These are phyloP conservation scores for Coemansia sp. DNA, from an alignment of 192 early-diverging fungal species.

Conservation along the genomic window DNA sequence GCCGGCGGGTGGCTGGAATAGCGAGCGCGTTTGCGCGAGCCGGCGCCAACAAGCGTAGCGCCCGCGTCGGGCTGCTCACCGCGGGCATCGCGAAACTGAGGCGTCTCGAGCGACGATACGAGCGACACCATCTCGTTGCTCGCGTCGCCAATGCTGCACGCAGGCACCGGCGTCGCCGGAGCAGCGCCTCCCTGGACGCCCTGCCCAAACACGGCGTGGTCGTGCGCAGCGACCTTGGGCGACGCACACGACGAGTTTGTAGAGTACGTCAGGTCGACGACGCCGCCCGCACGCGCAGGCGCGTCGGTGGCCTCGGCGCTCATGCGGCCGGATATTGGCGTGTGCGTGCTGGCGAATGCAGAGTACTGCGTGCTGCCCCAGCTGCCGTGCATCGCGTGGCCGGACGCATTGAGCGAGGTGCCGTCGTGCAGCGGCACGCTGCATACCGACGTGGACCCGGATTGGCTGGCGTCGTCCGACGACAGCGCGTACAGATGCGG, in stretches of 20 bases:
- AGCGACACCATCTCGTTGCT: constrained; percentile 20
- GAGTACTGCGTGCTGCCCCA: constrained; percentile 6
- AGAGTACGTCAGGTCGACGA: constrained; percentile 32
- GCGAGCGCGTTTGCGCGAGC: background rate
- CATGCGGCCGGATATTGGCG: constrained; percentile 40
- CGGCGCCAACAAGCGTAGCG: constrained; percentile 22
- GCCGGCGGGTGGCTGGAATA: background rate
- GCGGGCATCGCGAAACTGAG: constrained; percentile 13
- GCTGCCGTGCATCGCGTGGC: background rate
- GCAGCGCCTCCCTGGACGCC: no score
- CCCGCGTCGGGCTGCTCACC: constrained; percentile 9
- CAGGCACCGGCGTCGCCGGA: constrained; percentile 19
- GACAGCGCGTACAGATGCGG: constrained; percentile 25
- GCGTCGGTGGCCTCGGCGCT: constrained; percentile 27
- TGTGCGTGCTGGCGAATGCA: constrained; percentile 17
- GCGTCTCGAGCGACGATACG: constrained; percentile 40
- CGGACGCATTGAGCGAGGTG: constrained; percentile 11
- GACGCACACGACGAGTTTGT: constrained; percentile 35
- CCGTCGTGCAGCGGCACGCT: background rate
- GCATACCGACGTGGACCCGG: background rate
- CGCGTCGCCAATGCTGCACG: constrained; percentile 5
- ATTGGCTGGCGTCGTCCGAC: constrained; percentile 28
- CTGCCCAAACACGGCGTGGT: no score
- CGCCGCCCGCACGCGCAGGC: background rate
- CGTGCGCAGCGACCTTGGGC: background rate